phyloP scores from a whole-genome alignment of 2,329 filamentous ascomycete genomes.

The Graphilbum ipis-grandicollis region DNA sequence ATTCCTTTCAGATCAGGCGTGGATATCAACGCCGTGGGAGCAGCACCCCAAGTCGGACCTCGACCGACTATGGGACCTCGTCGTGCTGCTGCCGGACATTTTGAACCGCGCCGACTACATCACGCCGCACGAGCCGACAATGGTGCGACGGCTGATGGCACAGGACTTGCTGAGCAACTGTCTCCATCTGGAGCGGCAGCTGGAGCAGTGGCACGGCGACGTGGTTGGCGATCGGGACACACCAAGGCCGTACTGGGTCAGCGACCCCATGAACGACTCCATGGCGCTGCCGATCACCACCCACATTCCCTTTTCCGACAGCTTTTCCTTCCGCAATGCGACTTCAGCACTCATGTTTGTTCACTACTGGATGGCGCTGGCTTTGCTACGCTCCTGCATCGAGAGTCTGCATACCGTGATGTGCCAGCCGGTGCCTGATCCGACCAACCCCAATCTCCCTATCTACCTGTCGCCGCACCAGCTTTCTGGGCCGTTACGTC shows the following conservation, averaged over 20 bases:
- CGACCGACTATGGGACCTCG: conserved; percentile 34
- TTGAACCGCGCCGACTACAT: conserved; percentile 27
- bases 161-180: conserved; percentile 31
- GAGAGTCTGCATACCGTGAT: conserved; percentile 25
- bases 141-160: conserved; percentile 24
- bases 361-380: conserved; percentile 35
- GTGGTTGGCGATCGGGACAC: conserved; percentile 9
- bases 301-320: conserved; percentile 25
- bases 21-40: conserved; percentile 34
- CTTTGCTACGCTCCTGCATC: conserved; percentile 31
- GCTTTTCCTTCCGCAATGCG: conserved; percentile 26
- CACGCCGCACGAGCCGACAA: conserved; percentile 19
- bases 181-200: conserved; percentile 26
- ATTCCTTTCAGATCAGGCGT: conserved; percentile 32
- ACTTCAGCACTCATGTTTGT: conserved; percentile 28
- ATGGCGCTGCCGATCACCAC: conserved; percentile 11
- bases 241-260: conserved; percentile 29
- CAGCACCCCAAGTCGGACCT: conserved; percentile 30
- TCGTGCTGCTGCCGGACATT: conserved; percentile 28
- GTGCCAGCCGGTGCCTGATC: conserved; percentile 24
- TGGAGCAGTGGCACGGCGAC: conserved; percentile 28
- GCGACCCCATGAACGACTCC: conserved; percentile 9
- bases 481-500: conserved; percentile 15
- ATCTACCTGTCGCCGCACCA: background rate
- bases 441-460: background rate